Conservation (phyloP, 164 flowering plant species). For the Macadamia tetraphylla region DNA sequence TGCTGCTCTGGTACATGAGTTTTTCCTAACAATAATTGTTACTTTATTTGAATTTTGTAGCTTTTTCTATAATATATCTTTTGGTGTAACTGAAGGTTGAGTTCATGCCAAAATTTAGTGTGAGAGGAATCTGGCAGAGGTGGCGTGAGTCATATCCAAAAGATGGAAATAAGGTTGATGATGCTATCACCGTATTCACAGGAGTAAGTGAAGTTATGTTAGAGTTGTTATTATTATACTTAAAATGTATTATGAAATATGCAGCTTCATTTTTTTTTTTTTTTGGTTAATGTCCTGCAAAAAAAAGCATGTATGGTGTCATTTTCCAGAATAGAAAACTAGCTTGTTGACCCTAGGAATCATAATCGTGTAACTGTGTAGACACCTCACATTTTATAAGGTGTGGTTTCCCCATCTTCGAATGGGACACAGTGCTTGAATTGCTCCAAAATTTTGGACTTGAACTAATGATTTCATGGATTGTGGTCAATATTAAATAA, state of each 20-base stretch:
- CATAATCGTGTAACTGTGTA: too few relatives aligned
- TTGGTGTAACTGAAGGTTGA: constrained; percentile 64
- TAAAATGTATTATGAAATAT: background rate
- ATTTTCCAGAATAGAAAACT: background rate
- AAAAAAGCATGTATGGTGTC: background rate
- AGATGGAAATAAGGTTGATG: constrained; percentile 48
- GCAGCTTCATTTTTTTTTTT: background rate
- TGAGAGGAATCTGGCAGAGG: constrained; percentile 97
- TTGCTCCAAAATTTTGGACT: too few relatives aligned
- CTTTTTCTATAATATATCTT: constrained; percentile 12
- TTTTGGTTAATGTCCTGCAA: background rate
- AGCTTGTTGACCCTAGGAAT: too few relatives aligned
- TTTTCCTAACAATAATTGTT: background rate
- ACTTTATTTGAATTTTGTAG: background rate
- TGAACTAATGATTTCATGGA: too few relatives aligned
- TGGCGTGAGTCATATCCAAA: constrained; percentile 94
- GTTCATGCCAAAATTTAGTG: constrained; percentile 96
- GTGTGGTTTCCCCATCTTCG: too few relatives aligned
- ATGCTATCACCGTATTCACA: constrained; percentile 86
- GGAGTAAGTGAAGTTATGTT: constrained; percentile 58
- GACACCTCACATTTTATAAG: too few relatives aligned
- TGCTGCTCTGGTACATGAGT: constrained; percentile 4
- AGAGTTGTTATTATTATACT: background rate
- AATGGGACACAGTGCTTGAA: too few relatives aligned
- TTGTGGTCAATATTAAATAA: too few relatives aligned